Conservation (phyloP, 2,329 filamentous ascomycete genomes). For the Knufia petricola region DNA sequence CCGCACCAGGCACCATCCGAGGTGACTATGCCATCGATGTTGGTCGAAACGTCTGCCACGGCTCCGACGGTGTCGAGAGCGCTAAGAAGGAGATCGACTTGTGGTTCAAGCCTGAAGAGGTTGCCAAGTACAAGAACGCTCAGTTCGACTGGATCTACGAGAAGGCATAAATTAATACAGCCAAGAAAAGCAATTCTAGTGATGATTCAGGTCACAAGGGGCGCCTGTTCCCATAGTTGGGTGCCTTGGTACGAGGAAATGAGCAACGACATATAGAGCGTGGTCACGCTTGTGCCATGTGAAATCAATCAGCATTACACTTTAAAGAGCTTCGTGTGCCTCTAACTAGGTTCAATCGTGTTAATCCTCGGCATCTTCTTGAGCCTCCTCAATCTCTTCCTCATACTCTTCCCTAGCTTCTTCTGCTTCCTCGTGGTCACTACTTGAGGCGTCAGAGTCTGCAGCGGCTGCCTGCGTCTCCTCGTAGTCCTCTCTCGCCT, state of each 20-base stretch:
- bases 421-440: constrained; percentile 16
- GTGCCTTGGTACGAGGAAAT: not conserved
- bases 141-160: constrained; percentile 96
- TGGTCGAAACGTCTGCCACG: constrained; percentile 99
- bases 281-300: not conserved
- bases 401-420: constrained; percentile 17
- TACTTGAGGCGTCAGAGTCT: constrained; percentile 16
- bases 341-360: too few species aligned
- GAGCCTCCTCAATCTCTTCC: constrained; percentile 14
- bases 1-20: constrained; percentile 94
- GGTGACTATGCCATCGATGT: constrained; percentile 81
- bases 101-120: constrained; percentile 89
- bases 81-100: constrained; percentile 99
- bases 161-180: constrained; percentile 50
- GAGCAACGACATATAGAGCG: not conserved
- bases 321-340: too few species aligned
- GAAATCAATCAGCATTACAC: not conserved
- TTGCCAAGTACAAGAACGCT: constrained; percentile 74
- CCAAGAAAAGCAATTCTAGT: constrained; percentile 10
- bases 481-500: constrained; percentile 17
- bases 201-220: not conserved
- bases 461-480: constrained; percentile 13
- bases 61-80: constrained; percentile 96
- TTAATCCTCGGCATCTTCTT: constrained; percentile 3
- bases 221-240: not conserved